These are phyloP conservation scores for Entomophthora muscae DNA, from an alignment of 371 early-diverging fungal genomes.

Conservation along the genomic window DNA sequence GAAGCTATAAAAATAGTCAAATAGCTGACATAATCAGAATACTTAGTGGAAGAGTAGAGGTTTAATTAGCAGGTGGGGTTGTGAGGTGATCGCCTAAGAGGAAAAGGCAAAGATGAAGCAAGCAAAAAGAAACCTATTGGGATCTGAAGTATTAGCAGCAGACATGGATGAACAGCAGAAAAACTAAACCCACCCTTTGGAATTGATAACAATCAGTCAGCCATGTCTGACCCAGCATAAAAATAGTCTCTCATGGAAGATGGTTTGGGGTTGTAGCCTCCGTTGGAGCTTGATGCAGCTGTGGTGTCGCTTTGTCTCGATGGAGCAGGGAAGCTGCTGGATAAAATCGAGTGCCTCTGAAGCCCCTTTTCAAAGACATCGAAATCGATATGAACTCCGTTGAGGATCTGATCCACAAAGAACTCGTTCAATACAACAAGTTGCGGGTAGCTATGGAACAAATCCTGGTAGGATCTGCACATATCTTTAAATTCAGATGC, in stretches of 20 bases:
- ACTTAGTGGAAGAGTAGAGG: too few species aligned
- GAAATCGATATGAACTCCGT: not conserved
- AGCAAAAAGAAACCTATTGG: too few species aligned
- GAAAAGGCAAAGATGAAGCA: too few species aligned
- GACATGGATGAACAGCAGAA: too few species aligned
- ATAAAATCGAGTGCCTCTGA: not conserved
- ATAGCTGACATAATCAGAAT: too few species aligned
- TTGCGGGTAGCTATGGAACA: not conserved
- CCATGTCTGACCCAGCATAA: not conserved
- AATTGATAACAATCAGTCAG: not conserved
- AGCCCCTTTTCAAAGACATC: not conserved
- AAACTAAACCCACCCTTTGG: not conserved
- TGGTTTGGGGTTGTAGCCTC: too few species aligned
- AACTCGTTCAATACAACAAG: not conserved
- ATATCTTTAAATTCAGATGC: not conserved
- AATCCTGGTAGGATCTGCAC: not conserved
- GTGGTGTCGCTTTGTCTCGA: not conserved
- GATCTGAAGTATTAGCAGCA: too few species aligned
- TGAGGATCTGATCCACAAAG: not conserved
- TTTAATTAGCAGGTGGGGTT: too few species aligned
- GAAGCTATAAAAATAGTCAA: too few species aligned
- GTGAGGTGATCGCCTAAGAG: too few species aligned
- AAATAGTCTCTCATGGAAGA: not conserved
- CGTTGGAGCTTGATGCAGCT: not conserved
- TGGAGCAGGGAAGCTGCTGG: not conserved